Conservation (phyloP, 176 grass and related monocot species). For the Rhipidocladum racemiflorum region DNA sequence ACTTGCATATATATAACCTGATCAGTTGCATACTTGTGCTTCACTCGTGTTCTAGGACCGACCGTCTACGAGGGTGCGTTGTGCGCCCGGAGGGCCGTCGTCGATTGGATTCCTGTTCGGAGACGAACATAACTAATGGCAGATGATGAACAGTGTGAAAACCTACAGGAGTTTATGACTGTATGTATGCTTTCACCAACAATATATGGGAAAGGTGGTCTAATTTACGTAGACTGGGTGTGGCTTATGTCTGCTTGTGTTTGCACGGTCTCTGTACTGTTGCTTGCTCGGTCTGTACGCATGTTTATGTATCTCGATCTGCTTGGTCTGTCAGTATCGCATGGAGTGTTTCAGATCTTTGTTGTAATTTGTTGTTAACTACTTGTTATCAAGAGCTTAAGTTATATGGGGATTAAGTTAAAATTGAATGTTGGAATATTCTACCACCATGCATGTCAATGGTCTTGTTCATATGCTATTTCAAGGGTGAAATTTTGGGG, state of each 20-base stretch:
- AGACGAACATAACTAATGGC: slow-evolving; percentile 27
- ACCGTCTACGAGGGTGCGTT: slow-evolving; percentile 71
- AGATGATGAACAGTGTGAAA: background rate
- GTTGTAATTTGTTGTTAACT: background rate
- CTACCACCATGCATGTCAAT: background rate
- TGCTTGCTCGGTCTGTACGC: background rate
- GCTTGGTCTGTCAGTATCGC: background rate
- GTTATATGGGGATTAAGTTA: slow-evolving; percentile 5
- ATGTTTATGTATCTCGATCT: background rate
- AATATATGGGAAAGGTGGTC: background rate
- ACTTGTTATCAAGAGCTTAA: background rate
- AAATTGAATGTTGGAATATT: background rate
- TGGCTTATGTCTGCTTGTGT: background rate
- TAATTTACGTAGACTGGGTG: slow-evolving; percentile 11
- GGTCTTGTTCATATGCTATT: background rate
- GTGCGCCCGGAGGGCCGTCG: slow-evolving; percentile 66
- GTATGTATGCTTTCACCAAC: background rate
- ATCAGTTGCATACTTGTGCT: background rate
- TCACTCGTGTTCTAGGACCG: slow-evolving; percentile 48
- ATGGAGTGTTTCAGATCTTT: background rate
- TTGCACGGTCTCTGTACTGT: background rate
- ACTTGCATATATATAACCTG: background rate
- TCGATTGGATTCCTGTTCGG: slow-evolving; percentile 86
- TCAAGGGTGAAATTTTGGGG: background rate
- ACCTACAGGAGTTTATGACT: background rate